These are phyloP conservation scores for Beauveria rudraprayagi DNA, from an alignment of 2,329 filamentous ascomycete genomes.

Conservation along the genomic window DNA sequence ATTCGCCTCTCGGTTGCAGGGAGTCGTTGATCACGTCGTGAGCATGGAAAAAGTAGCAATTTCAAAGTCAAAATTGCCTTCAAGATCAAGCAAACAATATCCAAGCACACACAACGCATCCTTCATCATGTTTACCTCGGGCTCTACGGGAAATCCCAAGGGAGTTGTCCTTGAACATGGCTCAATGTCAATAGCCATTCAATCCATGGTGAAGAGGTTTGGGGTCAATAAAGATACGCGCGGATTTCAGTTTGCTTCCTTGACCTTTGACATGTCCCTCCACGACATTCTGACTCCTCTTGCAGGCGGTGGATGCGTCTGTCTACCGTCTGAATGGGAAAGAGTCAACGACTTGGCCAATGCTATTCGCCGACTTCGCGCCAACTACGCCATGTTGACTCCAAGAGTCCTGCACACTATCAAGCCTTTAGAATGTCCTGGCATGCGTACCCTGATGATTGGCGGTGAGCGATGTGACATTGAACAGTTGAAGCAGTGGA, in stretches of 20 bases:
- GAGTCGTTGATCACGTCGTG: not conserved
- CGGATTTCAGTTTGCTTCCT: conserved; percentile 13
- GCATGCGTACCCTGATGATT: not conserved
- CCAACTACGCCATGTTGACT: not conserved
- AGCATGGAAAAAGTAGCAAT: not conserved
- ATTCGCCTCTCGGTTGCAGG: not conserved
- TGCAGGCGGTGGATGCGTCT: conserved; percentile 11
- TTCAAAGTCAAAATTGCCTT: not conserved
- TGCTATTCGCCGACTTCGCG: conserved; percentile 6
- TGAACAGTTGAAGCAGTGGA: not conserved
- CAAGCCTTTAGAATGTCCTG: not conserved
- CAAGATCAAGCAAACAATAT: not conserved
- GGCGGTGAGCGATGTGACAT: not conserved
- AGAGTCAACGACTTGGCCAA: conserved; percentile 8
- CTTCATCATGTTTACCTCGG: conserved; percentile 43
- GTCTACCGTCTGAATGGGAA: conserved; percentile 15
- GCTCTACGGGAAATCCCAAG: conserved; percentile 43
- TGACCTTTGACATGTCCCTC: conserved; percentile 15
- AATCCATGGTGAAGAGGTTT: conserved; percentile 4
- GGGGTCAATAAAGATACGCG: not conserved
- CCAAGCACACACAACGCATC: not conserved
- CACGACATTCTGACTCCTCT: not conserved
- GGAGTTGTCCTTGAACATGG: conserved; percentile 16
- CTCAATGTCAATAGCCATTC: conserved; percentile 16
- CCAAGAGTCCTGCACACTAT: conserved; percentile 11